Evolutionary conservation across 1,139 yeast species (phyloP), one percentile per base, ranked within the genome.

Genomic region (Pichia sp.): DNA sequence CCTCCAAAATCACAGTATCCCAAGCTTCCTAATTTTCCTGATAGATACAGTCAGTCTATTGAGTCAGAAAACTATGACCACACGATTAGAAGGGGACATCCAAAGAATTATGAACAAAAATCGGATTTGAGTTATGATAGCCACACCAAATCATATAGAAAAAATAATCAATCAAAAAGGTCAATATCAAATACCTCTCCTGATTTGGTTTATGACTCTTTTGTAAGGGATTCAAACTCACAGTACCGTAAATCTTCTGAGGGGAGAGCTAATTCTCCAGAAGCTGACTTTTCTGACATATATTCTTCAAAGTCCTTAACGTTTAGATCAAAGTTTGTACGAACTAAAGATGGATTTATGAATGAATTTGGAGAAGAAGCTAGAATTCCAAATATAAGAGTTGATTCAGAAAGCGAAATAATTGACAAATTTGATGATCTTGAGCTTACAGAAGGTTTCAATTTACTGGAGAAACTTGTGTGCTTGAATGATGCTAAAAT

Each of bases 401-500:
- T 51, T 10, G 43, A 36, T 18, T 48, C 48, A 11, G 47, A 37
- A 9, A 14, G 19, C 12, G 41, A 37, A 3, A 8, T 34, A n/a
- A 5, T 22, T 18, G 39, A 30, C 11, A 31, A 25, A 22, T 34
- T 37, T 23, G 38, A 34, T 4, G 18, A 26, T 28, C 9, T 25
- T 22, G 32, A 17, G 2, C 4, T 41, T 5, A 21, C 28, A 2
- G 26, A 34, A 12, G 25, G 25, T 12, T 26, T 28, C 4, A 45
- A 51, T 33, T 40, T 54, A 19, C 35, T 54, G 14, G 22, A 32
- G 1, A 43, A 43, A 20, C 36, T 55, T 15, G 19, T 36, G 10
- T 39, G 32, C 9, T 21, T 54, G 3, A 24, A 36, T 4, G 42
- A 41, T 33, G 44, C 44, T n/a, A 42, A 45, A 3, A 40, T 57